Percentiles rank a stretch among this genome's conserved stretches.
phyloP scores from a whole-genome alignment of 257 asterid species.

The Lavandula angustifolia region DNA sequence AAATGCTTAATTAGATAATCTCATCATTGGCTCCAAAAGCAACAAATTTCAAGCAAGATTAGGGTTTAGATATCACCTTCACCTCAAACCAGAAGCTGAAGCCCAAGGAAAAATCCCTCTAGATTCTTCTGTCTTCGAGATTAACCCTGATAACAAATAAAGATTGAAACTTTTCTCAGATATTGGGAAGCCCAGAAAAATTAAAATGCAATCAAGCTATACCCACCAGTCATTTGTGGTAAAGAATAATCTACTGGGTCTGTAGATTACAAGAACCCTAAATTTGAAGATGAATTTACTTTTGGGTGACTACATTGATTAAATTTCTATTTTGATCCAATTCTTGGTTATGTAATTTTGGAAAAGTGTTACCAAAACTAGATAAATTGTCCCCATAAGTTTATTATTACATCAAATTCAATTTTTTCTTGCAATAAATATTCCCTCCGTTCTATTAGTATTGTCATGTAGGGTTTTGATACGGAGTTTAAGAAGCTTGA shows the following conservation, averaged over 20 bases:
- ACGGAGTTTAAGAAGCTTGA: too few relatives aligned
- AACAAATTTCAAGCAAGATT: neutral
- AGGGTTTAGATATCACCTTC: slow-evolving; percentile 31
- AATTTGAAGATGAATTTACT: slow-evolving; percentile 2
- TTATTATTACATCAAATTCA: too few relatives aligned
- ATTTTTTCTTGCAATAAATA: too few relatives aligned
- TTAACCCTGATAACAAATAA: slow-evolving; percentile 24
- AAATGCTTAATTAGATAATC: slow-evolving; percentile 25
- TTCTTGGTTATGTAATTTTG: too few relatives aligned
- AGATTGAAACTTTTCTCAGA: slow-evolving; percentile 29
- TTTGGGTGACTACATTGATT: neutral
- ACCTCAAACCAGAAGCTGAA: slow-evolving; percentile 4
- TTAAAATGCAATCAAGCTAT: slow-evolving; percentile 30
- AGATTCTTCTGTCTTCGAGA: slow-evolving; percentile 28
- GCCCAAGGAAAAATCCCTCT: slow-evolving; percentile 22
- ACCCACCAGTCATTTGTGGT: slow-evolving; percentile 37
- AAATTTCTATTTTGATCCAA: too few relatives aligned
- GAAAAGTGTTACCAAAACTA: too few relatives aligned
- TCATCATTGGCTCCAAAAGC: slow-evolving; percentile 13
- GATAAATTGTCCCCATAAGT: too few relatives aligned
- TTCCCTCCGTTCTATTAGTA: too few relatives aligned
- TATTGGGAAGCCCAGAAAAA: slow-evolving; percentile 33
- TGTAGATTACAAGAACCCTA: slow-evolving; percentile 14
- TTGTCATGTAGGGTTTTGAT: too few relatives aligned
- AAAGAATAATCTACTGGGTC: slow-evolving; percentile 33